Evolutionary conservation across 2,329 filamentous ascomycete species (phyloP), one percentile per base, ranked within the genome.

Genomic region (Fusarium piperis): DNA sequence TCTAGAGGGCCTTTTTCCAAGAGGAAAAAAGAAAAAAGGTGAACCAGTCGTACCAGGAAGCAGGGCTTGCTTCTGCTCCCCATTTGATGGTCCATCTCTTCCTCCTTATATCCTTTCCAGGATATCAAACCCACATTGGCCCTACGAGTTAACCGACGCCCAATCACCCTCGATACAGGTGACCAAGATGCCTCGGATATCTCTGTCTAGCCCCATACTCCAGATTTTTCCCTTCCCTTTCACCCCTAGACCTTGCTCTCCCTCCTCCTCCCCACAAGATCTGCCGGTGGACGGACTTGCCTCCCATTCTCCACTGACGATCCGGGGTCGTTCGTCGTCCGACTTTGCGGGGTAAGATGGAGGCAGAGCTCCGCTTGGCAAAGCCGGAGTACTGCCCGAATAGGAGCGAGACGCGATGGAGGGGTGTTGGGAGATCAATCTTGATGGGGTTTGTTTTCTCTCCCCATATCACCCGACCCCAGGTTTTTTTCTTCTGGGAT

Each of bases 331-430:
- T 46, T 36, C n/a, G 46, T 65, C 65, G 65, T 67, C 65, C 65
- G 70, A 72, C 59, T 74, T 71, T 76, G 74, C 73, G 74, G 74
- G 74, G 74, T 76, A 76, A 76, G 53, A 26, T 57, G 44, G 57
- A 56, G 46, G 36, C 26, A 59, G 13, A 35, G 26, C 39, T 38
- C 59, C 30, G 53, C 68, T 68, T 76, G 68, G 71, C 70, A 33
- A 56, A 26, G 55, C 33, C 72, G 74, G 74, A 67, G 71, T 46
- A 74, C 51, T 76, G 65, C 74, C 74, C 59, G 41, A 72, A 74
- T 71, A 39, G 69, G 74, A 58, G 38, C 46, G 62, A 74, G 69
- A 69, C 53, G 72, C 74, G 74, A 76, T 67, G 71, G 68, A 65
- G 69, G 64, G 67, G 41, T 13, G 32, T 11, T 33, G 10, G 10